Evolutionary conservation across 345 rosid genomes (phyloP).

Genomic region (Ceriops tagal): DNA sequence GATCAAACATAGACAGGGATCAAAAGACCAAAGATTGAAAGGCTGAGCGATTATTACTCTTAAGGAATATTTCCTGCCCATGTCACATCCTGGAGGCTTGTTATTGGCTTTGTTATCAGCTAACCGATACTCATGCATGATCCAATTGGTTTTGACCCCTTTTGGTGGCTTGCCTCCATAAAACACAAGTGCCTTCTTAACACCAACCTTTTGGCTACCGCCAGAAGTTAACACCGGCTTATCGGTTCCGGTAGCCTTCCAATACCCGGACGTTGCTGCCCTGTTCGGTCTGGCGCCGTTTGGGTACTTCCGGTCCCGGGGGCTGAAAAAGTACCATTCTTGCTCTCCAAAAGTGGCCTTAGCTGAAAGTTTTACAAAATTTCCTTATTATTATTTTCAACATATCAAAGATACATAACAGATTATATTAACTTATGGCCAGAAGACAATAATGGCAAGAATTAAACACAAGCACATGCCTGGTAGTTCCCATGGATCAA

Average conservation of each 20-base stretch:
- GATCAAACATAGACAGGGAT: background rate
- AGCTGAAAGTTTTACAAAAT: slow-evolving; percentile 12
- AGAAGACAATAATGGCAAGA: too few species aligned
- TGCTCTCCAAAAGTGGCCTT: slow-evolving; percentile 37
- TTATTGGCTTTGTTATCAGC: slow-evolving; percentile 37
- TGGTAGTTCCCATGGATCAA: slow-evolving; percentile 37
- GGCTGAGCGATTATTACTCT: slow-evolving; percentile 47
- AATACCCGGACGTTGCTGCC: slow-evolving; percentile 38
- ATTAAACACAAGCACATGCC: slow-evolving; percentile 2
- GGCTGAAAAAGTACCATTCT: slow-evolving; percentile 38
- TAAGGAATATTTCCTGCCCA: slow-evolving; percentile 70
- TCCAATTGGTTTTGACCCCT: slow-evolving; percentile 36
- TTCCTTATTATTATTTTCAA: too few species aligned
- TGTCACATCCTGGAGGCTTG: slow-evolving; percentile 60
- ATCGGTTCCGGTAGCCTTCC: slow-evolving; percentile 39
- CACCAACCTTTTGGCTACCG: slow-evolving; percentile 31
- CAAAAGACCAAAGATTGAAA: background rate
- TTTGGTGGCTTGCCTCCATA: slow-evolving; percentile 37
- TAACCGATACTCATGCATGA: slow-evolving; percentile 34
- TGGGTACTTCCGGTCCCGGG: slow-evolving; percentile 34
- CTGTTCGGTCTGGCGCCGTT: slow-evolving; percentile 36
- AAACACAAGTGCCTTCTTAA: slow-evolving; percentile 36
- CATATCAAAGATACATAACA: too few species aligned
- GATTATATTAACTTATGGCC: background rate
- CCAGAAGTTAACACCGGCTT: slow-evolving; percentile 29